Conservation (phyloP, 208 protist species). For the Crithidia expoeki region DNA sequence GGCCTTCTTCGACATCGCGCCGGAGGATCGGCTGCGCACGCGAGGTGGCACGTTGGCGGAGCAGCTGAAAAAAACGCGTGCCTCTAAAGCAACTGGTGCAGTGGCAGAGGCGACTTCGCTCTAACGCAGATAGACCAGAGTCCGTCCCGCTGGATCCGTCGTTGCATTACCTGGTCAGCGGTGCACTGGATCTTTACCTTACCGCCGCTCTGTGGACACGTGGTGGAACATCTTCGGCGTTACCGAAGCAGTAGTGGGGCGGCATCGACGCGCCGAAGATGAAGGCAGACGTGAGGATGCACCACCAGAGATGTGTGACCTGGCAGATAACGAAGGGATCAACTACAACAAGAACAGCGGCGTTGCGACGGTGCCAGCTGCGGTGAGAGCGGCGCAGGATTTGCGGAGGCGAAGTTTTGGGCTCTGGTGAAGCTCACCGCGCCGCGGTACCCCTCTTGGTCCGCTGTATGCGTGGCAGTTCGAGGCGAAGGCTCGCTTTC, state of each 20-base stretch:
- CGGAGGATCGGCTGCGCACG: slow-evolving; percentile 25
- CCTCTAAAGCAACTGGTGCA: neutral
- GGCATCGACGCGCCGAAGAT: neutral
- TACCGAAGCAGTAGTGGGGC: slow-evolving; percentile 42
- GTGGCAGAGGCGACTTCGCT: neutral
- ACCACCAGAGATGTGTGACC: neutral
- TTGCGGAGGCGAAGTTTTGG: slow-evolving; percentile 25
- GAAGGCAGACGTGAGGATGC: too few relatives aligned
- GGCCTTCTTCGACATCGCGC: slow-evolving; percentile 43
- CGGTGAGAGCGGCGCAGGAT: slow-evolving; percentile 1
- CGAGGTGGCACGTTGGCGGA: slow-evolving; percentile 1
- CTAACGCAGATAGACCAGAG: slow-evolving; percentile 14
- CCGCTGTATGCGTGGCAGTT: neutral
- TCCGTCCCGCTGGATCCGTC: slow-evolving; percentile 43
- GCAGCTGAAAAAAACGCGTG: slow-evolving; percentile 17
- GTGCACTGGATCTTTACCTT: slow-evolving; percentile 38
- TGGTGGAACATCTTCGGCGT: slow-evolving; percentile 55
- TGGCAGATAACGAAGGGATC: neutral
- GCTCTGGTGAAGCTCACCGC: slow-evolving; percentile 15
- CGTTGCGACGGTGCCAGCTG: slow-evolving; percentile 7
- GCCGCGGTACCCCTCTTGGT: slow-evolving; percentile 16
- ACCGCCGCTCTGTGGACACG: slow-evolving; percentile 53
- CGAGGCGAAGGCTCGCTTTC: neutral
- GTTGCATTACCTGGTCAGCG: slow-evolving; percentile 38
- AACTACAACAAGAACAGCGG: too few relatives aligned